These are phyloP conservation scores for Fusarium nodosum DNA, from an alignment of 2,329 filamentous ascomycete species.

Conservation along the genomic window DNA sequence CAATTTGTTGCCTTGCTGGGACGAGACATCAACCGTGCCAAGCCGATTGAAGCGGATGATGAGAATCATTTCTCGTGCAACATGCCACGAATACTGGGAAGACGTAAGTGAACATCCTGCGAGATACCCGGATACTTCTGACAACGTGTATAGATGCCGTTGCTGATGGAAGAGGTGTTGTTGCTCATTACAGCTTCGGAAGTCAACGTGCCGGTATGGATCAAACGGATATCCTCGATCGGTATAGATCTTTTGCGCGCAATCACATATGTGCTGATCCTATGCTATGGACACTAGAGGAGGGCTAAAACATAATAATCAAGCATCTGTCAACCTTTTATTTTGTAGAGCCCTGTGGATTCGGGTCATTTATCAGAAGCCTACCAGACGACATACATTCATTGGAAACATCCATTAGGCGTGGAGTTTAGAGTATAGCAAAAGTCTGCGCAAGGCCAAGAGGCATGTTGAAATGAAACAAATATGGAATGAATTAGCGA, in stretches of 20 bases:
- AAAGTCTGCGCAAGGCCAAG: not conserved
- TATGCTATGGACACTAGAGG: constrained; percentile 51
- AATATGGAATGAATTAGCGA: too few relatives aligned
- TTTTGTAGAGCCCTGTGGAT: constrained; percentile 8
- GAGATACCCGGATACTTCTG: constrained; percentile 4
- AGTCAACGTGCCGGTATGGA: constrained; percentile 57
- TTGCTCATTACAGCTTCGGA: constrained; percentile 66
- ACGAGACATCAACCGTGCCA: constrained; percentile 63
- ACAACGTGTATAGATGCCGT: constrained; percentile 54
- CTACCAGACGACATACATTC: not conserved
- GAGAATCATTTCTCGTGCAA: constrained; percentile 61
- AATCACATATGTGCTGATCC: constrained; percentile 62
- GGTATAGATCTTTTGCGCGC: constrained; percentile 66
- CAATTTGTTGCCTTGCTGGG: constrained; percentile 68
- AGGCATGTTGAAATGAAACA: not conserved
- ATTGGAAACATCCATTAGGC: not conserved
- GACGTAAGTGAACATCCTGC: constrained; percentile 45
- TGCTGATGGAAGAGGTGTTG: constrained; percentile 67
- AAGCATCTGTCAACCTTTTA: not conserved
- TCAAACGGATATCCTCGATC: constrained; percentile 66
- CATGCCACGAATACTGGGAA: constrained; percentile 56
- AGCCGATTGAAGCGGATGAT: constrained; percentile 61
- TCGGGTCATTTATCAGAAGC: not conserved
- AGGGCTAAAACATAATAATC: constrained; percentile 13
- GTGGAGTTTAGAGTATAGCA: not conserved